Base-by-base conservation (phyloP, 352 stramenopile species). In the Phytophthora citrophthora region DNA sequence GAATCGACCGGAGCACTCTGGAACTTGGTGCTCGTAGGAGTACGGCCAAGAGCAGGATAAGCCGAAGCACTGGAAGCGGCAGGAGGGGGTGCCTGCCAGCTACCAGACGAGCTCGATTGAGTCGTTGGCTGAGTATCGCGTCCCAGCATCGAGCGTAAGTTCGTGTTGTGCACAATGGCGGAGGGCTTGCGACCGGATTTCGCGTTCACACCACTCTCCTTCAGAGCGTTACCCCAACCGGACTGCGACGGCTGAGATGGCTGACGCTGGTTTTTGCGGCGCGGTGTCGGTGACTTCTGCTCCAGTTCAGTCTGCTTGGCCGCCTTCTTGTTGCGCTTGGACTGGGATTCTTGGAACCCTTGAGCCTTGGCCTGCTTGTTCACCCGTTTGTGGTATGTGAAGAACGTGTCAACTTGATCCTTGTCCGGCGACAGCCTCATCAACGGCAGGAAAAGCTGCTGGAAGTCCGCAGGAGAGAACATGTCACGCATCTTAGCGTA, bases 361-460 rank as follows among this genome's bases (percentile, higher is more conserved):
- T 81, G 55, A 7, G 66, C 41, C n/a, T 68, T 65, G 3, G 64
- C 65, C 10, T 62, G 54, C 5, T 83, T 86, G 9, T 49, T 79
- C 9, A 77, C 36, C 23, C 89, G 70, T 31, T 81, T 81, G 54
- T 93, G 85, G 57, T 88, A 79, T 43, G 61, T 58, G 49, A 90
- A 79, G 41, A 93, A 87, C 38, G 76, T 69, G 40, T 88, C 70
- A 8, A 91, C 76, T 52, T 91, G 85, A 23, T 81, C 62, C 38
- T 76, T 76, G 49, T 93, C 82, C 1, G 85, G 85, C 5, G 79
- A 90, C 11, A 93, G 47, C 26, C 76, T 74, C 83, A 95, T 93
- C 15, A 95, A 70, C 46, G 79, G 82, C 8, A 93, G 36, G n/a
- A 95, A 93, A 20, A 94, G 74, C 61, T 86, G 74, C 38, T 81